Percentiles rank a stretch among this genome's conserved stretches.
Conservation (phyloP, 768 basidiomycete genomes). For the Clathrus columnatus region DNA sequence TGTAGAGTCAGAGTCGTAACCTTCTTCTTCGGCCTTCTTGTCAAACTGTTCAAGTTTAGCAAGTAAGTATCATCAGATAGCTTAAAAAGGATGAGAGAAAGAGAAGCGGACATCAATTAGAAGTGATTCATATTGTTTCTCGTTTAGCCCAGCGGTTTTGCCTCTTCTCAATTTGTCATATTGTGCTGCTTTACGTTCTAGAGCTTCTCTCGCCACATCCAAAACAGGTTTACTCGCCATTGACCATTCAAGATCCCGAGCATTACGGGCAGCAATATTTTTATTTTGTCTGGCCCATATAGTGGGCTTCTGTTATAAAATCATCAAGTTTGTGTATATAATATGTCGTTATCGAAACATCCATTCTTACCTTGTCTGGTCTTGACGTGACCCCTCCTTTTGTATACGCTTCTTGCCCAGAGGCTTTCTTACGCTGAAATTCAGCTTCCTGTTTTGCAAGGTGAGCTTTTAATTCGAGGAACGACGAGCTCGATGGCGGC, state of each 20-base stretch:
- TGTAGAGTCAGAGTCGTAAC: conserved; percentile 53
- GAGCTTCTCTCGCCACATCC: conserved; percentile 58
- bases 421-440: conserved; percentile 49
- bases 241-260: conserved; percentile 64
- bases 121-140: conserved; percentile 61
- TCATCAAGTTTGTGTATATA: background rate
- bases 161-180: conserved; percentile 75
- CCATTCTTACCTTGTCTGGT: conserved; percentile 59
- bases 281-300: conserved; percentile 72
- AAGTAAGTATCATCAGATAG: background rate
- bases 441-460: conserved; percentile 48
- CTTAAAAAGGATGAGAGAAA: background rate
- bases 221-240: conserved; percentile 58
- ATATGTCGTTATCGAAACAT: background rate
- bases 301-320: conserved; percentile 52
- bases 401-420: conserved; percentile 42
- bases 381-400: conserved; percentile 57
- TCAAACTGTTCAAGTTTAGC: conserved; percentile 46
- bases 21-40: conserved; percentile 37
- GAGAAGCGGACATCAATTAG: conserved; percentile 62
- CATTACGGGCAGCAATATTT: conserved; percentile 55
- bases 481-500: conserved; percentile 33
- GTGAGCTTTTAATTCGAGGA: conserved; percentile 71
- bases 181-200: conserved; percentile 72
- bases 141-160: conserved; percentile 67